Conservation (phyloP, 108 stramenopile genomes). For the Stephanodiscus triporus region DNA sequence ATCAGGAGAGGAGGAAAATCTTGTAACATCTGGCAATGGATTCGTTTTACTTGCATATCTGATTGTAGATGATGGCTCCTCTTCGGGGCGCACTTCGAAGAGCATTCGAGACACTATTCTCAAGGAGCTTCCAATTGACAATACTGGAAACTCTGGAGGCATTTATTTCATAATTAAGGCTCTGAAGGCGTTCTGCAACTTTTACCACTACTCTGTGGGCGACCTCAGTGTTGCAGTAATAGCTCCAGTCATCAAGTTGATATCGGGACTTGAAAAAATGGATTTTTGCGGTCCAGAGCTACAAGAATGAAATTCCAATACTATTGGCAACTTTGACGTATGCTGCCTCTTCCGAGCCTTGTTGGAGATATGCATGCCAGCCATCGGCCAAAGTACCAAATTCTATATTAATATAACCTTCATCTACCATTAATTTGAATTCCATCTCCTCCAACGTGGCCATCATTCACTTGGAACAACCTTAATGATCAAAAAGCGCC, state of each 20-base stretch:
- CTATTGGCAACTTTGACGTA: neutral
- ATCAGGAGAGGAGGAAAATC: conserved; percentile 68
- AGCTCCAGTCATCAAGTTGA: conserved; percentile 75
- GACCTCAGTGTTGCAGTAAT: conserved; percentile 81
- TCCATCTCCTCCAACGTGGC: too few species aligned
- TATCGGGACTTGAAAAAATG: conserved; percentile 54
- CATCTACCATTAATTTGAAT: too few species aligned
- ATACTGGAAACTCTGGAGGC: conserved; percentile 47
- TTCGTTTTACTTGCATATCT: conserved; percentile 81
- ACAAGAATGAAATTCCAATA: neutral
- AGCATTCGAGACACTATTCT: conserved; percentile 56
- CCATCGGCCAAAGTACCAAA: too few species aligned
- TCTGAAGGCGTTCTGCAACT: conserved; percentile 85
- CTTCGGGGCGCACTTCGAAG: conserved; percentile 9
- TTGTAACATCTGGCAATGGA: conserved; percentile 82
- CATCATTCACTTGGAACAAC: too few species aligned
- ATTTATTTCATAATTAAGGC: conserved; percentile 72
- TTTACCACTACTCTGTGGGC: conserved; percentile 80
- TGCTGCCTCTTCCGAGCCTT: too few species aligned
- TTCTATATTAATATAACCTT: too few species aligned
- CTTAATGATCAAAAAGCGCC: too few species aligned
- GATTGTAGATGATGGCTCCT: conserved; percentile 49
- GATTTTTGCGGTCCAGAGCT: neutral
- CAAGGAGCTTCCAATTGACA: conserved; percentile 55
- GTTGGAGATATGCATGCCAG: too few species aligned